Conservation (phyloP, 2,329 filamentous ascomycete genomes). For the Phaeosphaeriaceae sp. region DNA sequence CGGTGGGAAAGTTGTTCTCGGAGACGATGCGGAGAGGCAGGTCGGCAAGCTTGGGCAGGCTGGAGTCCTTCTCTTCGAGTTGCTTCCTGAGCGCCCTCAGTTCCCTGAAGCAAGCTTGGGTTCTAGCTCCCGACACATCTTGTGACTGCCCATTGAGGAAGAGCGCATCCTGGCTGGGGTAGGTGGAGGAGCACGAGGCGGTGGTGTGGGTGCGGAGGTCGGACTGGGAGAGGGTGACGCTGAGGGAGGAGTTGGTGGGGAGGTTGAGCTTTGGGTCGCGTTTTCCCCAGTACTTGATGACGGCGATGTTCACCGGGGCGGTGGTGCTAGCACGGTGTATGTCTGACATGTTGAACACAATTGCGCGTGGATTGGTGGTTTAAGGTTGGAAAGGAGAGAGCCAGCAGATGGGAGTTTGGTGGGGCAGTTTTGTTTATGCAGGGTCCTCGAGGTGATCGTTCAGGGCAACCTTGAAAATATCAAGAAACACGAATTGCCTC, state of each 20-base stretch:
- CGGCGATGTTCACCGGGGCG: slow-evolving; percentile 96
- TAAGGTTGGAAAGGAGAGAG: slow-evolving; percentile 4
- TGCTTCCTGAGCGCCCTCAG: slow-evolving; percentile 78
- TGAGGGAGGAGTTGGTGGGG: slow-evolving; percentile 96
- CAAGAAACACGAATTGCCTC: not conserved
- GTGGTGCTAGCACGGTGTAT: slow-evolving; percentile 95
- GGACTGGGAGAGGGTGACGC: slow-evolving; percentile 91
- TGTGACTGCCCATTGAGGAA: slow-evolving; percentile 83
- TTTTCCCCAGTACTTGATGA: slow-evolving; percentile 99
- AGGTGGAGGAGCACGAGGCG: slow-evolving; percentile 82
- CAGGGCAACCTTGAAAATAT: not conserved
- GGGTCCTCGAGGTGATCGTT: slow-evolving; percentile 24
- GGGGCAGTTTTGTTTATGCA: slow-evolving; percentile 40
- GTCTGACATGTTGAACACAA: slow-evolving; percentile 46
- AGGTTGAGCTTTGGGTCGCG: slow-evolving; percentile 92
- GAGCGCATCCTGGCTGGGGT: slow-evolving; percentile 72
- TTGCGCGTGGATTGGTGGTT: slow-evolving; percentile 1
- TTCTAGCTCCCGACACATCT: slow-evolving; percentile 85
- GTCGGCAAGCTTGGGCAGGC: slow-evolving; percentile 80
- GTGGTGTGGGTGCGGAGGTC: slow-evolving; percentile 96
- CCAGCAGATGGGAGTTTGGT: slow-evolving; percentile 12
- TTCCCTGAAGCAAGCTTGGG: slow-evolving; percentile 92
- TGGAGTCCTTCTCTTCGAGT: slow-evolving; percentile 74
- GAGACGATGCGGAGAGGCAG: slow-evolving; percentile 86
- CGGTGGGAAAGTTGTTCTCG: slow-evolving; percentile 99